Percentiles rank a stretch among this genome's conserved stretches.
Evolutionary conservation across 1,139 yeast species (phyloP).

Genomic region (Casaregolazyma lundiana): DNA sequence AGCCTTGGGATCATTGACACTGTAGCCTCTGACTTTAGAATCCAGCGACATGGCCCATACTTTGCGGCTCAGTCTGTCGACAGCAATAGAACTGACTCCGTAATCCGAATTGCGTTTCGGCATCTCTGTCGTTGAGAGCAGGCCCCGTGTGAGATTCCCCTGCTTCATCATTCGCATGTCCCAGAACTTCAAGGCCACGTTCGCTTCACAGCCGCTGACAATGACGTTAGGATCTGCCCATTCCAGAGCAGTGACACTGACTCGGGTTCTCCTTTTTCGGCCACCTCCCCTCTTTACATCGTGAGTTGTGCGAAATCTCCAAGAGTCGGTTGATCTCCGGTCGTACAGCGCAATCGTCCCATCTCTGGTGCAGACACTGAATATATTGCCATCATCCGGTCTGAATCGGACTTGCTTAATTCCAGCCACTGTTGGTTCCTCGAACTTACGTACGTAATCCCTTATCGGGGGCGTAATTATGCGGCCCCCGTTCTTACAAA

Average conservation of each 20-base stretch:
- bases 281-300: conserved; percentile 9
- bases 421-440: conserved; percentile 9
- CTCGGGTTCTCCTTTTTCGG: conserved; percentile 14
- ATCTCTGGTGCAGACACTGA: conserved; percentile 13
- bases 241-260: conserved; percentile 20
- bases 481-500: background rate
- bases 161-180: conserved; percentile 20
- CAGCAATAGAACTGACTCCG: conserved; percentile 21
- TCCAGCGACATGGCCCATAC: conserved; percentile 24
- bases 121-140: background rate
- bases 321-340: conserved; percentile 7
- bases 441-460: no score
- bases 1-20: conserved; percentile 11
- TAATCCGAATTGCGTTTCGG: conserved; percentile 1
- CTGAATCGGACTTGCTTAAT: conserved; percentile 16
- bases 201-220: conserved; percentile 21
- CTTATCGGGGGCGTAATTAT: background rate
- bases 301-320: conserved; percentile 9
- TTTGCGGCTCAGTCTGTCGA: conserved; percentile 19
- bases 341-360: conserved; percentile 16
- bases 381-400: conserved; percentile 9
- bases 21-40: conserved; percentile 17
- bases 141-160: background rate
- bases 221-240: conserved; percentile 19
- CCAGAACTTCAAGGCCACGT: conserved; percentile 24